phyloP scores from a whole-genome alignment of 2,329 filamentous ascomycete genomes.

The Microsporum audouinii region DNA sequence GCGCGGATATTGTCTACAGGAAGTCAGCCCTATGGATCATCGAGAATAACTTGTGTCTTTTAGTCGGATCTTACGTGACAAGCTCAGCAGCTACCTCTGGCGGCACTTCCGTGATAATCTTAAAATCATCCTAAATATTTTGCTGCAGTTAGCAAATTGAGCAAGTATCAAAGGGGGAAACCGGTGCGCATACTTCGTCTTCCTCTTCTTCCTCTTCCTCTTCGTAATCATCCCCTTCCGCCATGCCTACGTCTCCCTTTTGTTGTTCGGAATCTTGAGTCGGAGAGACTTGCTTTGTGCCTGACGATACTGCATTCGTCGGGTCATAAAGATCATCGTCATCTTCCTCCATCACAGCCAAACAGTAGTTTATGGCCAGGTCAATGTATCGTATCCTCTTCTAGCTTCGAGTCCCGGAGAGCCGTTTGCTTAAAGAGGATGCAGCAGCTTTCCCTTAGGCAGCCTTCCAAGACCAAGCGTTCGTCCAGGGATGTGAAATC shows the following conservation, averaged over 20 bases:
- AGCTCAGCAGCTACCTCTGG: constrained; percentile 30
- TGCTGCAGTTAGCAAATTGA: neutral
- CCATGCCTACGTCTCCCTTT: constrained; percentile 25
- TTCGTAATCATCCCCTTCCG: constrained; percentile 26
- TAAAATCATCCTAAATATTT: constrained; percentile 35
- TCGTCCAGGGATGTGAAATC: neutral
- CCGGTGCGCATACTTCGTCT: constrained; percentile 25
- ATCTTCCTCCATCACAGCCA: constrained; percentile 32
- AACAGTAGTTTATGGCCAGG: too few relatives aligned
- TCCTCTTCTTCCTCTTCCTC: constrained; percentile 34
- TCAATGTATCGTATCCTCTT: neutral
- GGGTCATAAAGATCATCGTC: constrained; percentile 39
- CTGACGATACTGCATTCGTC: constrained; percentile 26
- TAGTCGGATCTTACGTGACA: constrained; percentile 6
- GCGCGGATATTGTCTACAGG: constrained; percentile 29
- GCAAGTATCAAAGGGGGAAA: too few relatives aligned
- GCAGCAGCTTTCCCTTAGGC: too few relatives aligned
- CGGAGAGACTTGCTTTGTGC: constrained; percentile 22
- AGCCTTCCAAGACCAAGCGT: neutral
- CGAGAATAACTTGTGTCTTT: neutral
- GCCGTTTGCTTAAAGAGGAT: neutral
- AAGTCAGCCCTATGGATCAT: constrained; percentile 6
- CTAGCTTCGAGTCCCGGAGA: neutral
- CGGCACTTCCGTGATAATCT: constrained; percentile 40
- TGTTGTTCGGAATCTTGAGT: constrained; percentile 17